Evolutionary conservation across 352 stramenopile species (phyloP).

Genomic region (Saprolegnia parasitica): DNA sequence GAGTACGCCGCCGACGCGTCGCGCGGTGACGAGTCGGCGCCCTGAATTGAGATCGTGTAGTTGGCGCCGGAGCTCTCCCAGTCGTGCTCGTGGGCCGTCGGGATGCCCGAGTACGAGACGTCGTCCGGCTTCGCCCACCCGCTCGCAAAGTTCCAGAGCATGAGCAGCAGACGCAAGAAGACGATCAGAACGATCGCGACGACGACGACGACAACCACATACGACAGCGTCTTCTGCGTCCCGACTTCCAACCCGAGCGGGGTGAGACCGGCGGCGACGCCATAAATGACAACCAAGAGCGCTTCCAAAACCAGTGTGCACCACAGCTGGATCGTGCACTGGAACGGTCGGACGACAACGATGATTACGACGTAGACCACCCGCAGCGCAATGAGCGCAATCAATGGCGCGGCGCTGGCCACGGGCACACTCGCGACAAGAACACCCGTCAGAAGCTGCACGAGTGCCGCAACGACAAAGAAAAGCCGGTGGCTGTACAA

Average conservation of each 20-base stretch:
- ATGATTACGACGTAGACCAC: slow-evolving; percentile 46
- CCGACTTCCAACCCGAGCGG: neutral
- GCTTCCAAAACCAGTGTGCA: neutral
- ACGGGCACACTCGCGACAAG: slow-evolving; percentile 46
- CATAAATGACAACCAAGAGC: slow-evolving; percentile 5
- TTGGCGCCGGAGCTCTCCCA: neutral
- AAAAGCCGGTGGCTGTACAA: slow-evolving; percentile 60
- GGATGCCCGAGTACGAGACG: slow-evolving; percentile 1
- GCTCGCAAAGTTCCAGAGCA: slow-evolving; percentile 13
- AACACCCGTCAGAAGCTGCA: slow-evolving; percentile 56
- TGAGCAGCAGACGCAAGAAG: neutral
- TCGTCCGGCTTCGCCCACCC: slow-evolving; percentile 25
- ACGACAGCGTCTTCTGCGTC: neutral
- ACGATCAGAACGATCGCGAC: neutral
- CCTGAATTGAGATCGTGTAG: slow-evolving; percentile 25
- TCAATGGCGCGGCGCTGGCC: slow-evolving; percentile 45
- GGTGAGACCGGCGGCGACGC: neutral
- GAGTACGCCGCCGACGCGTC: neutral
- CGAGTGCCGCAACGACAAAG: slow-evolving; percentile 50
- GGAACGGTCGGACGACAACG: slow-evolving; percentile 41
- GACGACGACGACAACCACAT: slow-evolving; percentile 11
- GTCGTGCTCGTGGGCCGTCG: slow-evolving; percentile 20
- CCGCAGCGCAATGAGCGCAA: slow-evolving; percentile 51
- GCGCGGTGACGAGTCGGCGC: neutral
- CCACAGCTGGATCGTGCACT: neutral